Percentiles rank a stretch among this genome's conserved stretches.
Evolutionary conservation across 805 yeast genomes (phyloP).

Genomic region (Wickerhamomyces strasburgensis): DNA sequence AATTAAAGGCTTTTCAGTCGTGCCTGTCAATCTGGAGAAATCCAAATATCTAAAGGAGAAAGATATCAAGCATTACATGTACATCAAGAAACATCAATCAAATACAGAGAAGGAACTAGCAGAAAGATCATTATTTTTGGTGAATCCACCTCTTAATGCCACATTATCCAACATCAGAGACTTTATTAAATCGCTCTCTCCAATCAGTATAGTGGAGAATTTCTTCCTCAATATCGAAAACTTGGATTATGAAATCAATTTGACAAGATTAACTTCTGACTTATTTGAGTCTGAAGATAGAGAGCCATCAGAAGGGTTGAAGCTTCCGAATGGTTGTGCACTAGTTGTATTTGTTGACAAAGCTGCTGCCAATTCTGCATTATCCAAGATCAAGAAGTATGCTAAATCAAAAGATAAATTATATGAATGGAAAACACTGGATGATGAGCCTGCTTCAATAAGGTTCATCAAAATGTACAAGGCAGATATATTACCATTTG

Average conservation of each 20-base stretch:
- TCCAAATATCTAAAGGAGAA: slow-evolving; percentile 13
- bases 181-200: slow-evolving; percentile 53
- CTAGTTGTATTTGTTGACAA: slow-evolving; percentile 72
- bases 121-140: slow-evolving; percentile 62
- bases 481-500: slow-evolving; percentile 38
- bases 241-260: slow-evolving; percentile 43
- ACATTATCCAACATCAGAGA: slow-evolving; percentile 47
- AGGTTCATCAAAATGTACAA: slow-evolving; percentile 40
- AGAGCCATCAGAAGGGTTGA: slow-evolving; percentile 30
- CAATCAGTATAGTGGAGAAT: slow-evolving; percentile 60
- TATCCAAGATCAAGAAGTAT: slow-evolving; percentile 52
- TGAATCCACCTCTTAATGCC: slow-evolving; percentile 69
- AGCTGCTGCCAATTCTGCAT: slow-evolving; percentile 58
- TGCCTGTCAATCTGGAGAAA: slow-evolving; percentile 42
- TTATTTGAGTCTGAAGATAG: slow-evolving; percentile 32
- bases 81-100: slow-evolving; percentile 57
- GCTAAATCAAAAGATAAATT: slow-evolving; percentile 36
- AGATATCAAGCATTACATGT: slow-evolving; percentile 50
- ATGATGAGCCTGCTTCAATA: slow-evolving; percentile 28
- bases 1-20: slow-evolving; percentile 52
- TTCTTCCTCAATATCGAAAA: slow-evolving; percentile 38
- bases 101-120: slow-evolving; percentile 38
- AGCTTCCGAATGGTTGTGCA: slow-evolving; percentile 70
- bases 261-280: slow-evolving; percentile 58
- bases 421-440: slow-evolving; percentile 26